These are phyloP conservation scores for Diaporthe sp. DNA, from an alignment of 2,329 filamentous ascomycete species.

Conservation along the genomic window DNA sequence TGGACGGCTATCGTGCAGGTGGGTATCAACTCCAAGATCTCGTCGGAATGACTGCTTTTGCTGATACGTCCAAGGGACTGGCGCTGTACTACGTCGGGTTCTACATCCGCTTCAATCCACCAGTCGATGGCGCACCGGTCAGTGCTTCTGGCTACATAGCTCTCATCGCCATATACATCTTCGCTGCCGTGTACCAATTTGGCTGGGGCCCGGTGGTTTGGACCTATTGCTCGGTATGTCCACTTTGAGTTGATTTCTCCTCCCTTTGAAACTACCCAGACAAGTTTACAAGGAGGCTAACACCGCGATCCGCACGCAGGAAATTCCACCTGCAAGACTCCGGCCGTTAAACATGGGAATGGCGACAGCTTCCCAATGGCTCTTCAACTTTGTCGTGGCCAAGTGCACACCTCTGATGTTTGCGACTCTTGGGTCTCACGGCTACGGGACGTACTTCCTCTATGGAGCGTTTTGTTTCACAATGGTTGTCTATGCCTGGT, in stretches of 20 bases:
- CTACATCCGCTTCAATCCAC: conserved; percentile 66
- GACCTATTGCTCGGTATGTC: conserved; percentile 60
- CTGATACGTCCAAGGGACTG: conserved; percentile 43
- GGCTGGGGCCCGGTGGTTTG: conserved; percentile 75
- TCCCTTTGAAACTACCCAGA: background rate
- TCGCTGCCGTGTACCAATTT: conserved; percentile 72
- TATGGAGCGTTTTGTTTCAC: background rate
- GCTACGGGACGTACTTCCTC: background rate
- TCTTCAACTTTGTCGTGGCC: conserved; percentile 76
- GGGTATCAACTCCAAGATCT: background rate
- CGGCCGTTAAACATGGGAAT: conserved; percentile 72
- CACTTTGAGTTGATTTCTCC: background rate
- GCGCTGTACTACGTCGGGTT: conserved; percentile 73
- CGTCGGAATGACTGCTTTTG: background rate
- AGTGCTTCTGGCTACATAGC: conserved; percentile 66
- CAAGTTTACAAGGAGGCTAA: background rate
- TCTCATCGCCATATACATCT: conserved; percentile 73
- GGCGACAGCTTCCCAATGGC: conserved; percentile 73
- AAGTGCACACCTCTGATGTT: conserved; percentile 73
- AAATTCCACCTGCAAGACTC: conserved; percentile 72
- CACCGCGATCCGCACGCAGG: conserved; percentile 57
- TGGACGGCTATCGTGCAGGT: conserved; percentile 61
- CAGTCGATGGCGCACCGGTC: conserved; percentile 52
- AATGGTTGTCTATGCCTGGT: conserved; percentile 29
- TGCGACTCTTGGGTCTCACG: conserved; percentile 47